Conservation (phyloP, 129 eudicot species). For the Arctium lappa region DNA sequence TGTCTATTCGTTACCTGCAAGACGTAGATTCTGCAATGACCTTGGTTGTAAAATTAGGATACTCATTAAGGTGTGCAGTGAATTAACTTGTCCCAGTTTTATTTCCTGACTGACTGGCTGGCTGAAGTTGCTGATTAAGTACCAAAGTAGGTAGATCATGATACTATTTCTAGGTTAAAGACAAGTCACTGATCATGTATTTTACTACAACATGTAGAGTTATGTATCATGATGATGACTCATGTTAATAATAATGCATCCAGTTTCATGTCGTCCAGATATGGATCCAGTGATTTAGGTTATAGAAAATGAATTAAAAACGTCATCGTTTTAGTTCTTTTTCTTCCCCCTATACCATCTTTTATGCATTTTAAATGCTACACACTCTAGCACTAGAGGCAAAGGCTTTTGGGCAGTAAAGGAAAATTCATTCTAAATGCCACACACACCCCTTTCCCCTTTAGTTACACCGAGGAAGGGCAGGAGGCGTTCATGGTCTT, state of each 20-base stretch:
- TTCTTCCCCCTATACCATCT: neutral
- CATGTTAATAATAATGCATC: neutral
- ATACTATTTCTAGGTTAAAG: neutral
- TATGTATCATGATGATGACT: neutral
- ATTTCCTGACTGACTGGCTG: neutral
- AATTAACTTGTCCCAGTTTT: neutral
- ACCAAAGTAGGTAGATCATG: neutral
- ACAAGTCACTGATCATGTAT: neutral
- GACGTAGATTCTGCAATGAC: neutral
- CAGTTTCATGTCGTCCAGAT: neutral
- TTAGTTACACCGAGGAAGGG: too few relatives aligned
- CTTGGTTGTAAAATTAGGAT: neutral
- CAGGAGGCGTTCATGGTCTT: too few relatives aligned
- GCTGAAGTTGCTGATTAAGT: neutral
- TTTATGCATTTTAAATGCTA: too few relatives aligned
- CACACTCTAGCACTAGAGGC: too few relatives aligned
- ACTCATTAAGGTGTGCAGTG: neutral
- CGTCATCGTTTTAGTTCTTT: neutral
- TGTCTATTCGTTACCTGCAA: neutral
- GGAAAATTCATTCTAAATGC: too few relatives aligned
- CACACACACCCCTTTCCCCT: too few relatives aligned
- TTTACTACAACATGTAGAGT: neutral
- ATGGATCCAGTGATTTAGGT: neutral
- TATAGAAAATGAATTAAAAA: neutral
- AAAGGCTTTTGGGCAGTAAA: too few relatives aligned